These are phyloP conservation scores for Avena insularis DNA, from an alignment of 176 grass and related monocot species.

Conservation along the genomic window DNA sequence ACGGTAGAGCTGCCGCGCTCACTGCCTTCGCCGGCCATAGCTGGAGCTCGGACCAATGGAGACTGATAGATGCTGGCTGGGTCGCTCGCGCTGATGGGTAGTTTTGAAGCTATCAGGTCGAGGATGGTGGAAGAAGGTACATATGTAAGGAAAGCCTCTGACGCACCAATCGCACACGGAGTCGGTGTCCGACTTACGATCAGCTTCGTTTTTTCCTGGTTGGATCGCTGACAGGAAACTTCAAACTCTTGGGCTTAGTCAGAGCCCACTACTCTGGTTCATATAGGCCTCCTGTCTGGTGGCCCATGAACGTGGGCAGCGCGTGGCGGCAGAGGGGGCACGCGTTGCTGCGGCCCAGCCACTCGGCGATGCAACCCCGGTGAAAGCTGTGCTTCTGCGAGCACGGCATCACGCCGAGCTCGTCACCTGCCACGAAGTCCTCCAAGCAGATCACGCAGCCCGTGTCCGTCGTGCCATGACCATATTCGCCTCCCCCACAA, in stretches of 20 bases:
- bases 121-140: background rate
- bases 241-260: background rate
- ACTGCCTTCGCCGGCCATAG: background rate
- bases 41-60: background rate
- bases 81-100: background rate
- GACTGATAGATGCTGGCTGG: background rate
- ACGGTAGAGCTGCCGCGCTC: background rate
- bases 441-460: conserved; percentile 33
- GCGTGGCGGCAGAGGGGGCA: conserved; percentile 32
- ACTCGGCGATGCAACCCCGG: background rate
- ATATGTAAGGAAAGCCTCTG: background rate
- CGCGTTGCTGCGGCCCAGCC: background rate
- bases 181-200: background rate
- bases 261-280: background rate
- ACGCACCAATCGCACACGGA: background rate
- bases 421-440: background rate
- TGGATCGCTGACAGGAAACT: background rate
- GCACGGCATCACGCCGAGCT: conserved; percentile 30
- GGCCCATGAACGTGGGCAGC: background rate
- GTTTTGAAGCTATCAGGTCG: background rate
- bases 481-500: background rate
- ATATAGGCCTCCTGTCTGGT: background rate
- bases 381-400: background rate
- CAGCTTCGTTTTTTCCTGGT: background rate
- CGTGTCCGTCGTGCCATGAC: background rate